Evolutionary conservation across 805 yeast species (phyloP).

Genomic region (Starmera quercuum): DNA sequence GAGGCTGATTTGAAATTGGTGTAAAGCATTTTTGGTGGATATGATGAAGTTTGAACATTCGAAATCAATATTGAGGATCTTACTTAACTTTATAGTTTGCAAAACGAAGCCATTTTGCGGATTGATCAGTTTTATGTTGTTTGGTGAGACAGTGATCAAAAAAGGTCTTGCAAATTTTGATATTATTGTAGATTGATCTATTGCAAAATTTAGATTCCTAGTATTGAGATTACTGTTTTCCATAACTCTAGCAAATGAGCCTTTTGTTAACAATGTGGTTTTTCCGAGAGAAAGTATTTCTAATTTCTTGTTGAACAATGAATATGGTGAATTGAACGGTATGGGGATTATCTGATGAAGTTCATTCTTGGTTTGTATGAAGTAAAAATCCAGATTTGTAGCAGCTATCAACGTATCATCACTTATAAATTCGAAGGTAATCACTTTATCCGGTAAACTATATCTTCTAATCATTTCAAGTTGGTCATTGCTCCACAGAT

Average conservation of each 20-base stretch:
- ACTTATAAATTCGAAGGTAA: conserved; percentile 14
- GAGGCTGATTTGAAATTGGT: background rate
- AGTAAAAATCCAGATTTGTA: conserved; percentile 15
- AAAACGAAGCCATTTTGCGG: background rate
- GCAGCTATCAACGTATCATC: conserved; percentile 13
- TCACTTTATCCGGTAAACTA: conserved; percentile 20
- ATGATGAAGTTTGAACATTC: background rate
- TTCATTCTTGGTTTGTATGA: conserved; percentile 8
- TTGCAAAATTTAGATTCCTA: background rate
- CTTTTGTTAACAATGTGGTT: too few species aligned
- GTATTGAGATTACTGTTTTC: too few species aligned
- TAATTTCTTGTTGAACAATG: too few species aligned
- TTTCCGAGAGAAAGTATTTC: too few species aligned
- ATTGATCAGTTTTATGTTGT: background rate
- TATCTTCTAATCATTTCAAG: conserved; percentile 19
- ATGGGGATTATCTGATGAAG: conserved; percentile 1
- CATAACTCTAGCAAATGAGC: too few species aligned
- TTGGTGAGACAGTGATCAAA: background rate
- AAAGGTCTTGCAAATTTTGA: background rate
- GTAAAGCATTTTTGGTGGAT: background rate
- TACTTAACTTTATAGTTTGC: background rate
- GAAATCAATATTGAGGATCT: background rate
- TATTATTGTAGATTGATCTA: background rate
- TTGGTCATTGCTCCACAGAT: conserved; percentile 21
- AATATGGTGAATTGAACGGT: background rate